phyloP scores from a whole-genome alignment of 768 basidiomycete species.

The Rhodotorula taiwanensis region DNA sequence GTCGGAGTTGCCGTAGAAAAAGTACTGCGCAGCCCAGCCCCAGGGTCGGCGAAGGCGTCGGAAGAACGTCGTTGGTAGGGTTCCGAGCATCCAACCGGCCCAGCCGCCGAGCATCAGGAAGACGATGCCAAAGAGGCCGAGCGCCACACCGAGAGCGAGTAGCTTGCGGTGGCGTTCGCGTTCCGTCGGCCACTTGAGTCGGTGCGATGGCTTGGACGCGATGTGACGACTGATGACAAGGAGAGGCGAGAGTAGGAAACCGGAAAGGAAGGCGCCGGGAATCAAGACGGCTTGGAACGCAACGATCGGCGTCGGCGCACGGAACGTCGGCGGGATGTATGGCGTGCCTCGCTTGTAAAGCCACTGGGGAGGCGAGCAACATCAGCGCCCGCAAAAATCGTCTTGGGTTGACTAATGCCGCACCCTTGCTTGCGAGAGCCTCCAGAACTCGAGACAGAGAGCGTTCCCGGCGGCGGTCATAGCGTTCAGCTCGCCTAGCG shows the following conservation, averaged over 20 bases:
- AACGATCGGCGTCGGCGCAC: conserved; percentile 83
- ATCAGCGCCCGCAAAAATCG: background rate
- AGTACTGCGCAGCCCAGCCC: conserved; percentile 35
- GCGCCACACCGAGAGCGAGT: conserved; percentile 77
- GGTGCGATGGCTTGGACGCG: conserved; percentile 70
- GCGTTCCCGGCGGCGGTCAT: conserved; percentile 83
- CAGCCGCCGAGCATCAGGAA: conserved; percentile 79
- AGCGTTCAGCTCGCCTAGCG: conserved; percentile 83
- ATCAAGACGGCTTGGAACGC: conserved; percentile 88
- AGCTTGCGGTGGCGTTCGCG: conserved; percentile 72
- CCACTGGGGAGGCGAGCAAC: conserved; percentile 20
- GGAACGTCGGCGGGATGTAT: conserved; percentile 74
- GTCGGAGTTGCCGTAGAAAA: conserved; percentile 31
- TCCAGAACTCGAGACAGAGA: conserved; percentile 75
- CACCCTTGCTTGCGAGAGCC: conserved; percentile 74
- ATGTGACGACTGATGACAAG: conserved; percentile 86
- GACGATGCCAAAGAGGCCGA: conserved; percentile 67
- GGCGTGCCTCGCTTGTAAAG: conserved; percentile 59
- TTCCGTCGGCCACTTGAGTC: conserved; percentile 68
- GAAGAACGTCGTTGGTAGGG: background rate
- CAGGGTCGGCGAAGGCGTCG: conserved; percentile 33
- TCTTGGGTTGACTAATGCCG: conserved; percentile 39
- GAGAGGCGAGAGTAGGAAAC: conserved; percentile 87
- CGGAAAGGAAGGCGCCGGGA: conserved; percentile 82
- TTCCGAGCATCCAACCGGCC: conserved; percentile 73